Percentiles rank a stretch among this genome's conserved stretches.
These are phyloP conservation scores for Neoboletus subvelutipes DNA, from an alignment of 768 basidiomycete genomes.

Conservation along the genomic window DNA sequence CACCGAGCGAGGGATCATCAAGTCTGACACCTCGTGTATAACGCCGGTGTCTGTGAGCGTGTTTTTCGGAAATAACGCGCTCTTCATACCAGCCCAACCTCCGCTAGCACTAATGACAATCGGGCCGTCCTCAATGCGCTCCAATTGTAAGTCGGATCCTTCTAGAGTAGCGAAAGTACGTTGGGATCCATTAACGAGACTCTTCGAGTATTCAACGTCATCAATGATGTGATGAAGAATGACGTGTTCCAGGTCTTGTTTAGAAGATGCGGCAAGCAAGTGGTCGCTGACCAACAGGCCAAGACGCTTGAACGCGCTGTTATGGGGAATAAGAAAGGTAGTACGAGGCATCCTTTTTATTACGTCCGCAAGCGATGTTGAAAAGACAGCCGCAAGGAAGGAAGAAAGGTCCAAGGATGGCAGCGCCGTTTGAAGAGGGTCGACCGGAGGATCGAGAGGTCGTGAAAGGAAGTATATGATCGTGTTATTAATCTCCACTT, in stretches of 20 bases:
- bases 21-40: slow-evolving; percentile 82
- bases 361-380: slow-evolving; percentile 74
- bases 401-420: slow-evolving; percentile 83
- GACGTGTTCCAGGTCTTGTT: slow-evolving; percentile 77
- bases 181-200: slow-evolving; percentile 60
- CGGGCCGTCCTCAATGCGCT: slow-evolving; percentile 52
- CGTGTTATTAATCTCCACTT: slow-evolving; percentile 74
- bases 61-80: slow-evolving; percentile 58
- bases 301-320: slow-evolving; percentile 83
- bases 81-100: slow-evolving; percentile 73
- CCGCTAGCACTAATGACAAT: slow-evolving; percentile 63
- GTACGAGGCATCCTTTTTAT: slow-evolving; percentile 65
- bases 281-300: slow-evolving; percentile 85
- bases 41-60: slow-evolving; percentile 86
- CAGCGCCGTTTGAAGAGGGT: slow-evolving; percentile 77
- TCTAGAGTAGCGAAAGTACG: slow-evolving; percentile 80
- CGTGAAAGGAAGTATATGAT: slow-evolving; percentile 88
- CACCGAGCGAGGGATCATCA: slow-evolving; percentile 85
- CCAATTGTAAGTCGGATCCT: slow-evolving; percentile 77
- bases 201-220: slow-evolving; percentile 68
- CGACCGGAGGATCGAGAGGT: slow-evolving; percentile 78
- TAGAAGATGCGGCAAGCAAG: slow-evolving; percentile 75
- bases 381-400: slow-evolving; percentile 88
- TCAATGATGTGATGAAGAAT: slow-evolving; percentile 85
- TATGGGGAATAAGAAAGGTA: slow-evolving; percentile 85